These are phyloP conservation scores for Gillenia trifoliata DNA, from an alignment of 306 rosid genomes.

Conservation along the genomic window DNA sequence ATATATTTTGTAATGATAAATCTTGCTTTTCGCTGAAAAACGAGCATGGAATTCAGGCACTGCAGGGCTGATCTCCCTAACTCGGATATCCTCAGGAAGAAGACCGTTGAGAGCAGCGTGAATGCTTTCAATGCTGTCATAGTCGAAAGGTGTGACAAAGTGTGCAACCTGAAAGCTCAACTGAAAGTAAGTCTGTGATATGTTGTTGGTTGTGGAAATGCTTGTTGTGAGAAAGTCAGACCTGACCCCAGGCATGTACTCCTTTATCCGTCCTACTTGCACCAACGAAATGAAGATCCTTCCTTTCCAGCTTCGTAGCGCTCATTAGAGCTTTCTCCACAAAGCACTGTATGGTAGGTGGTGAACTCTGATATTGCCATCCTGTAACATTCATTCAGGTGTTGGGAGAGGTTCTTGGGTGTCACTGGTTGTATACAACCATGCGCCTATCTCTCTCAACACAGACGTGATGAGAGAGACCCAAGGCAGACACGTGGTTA, in stretches of 20 bases:
- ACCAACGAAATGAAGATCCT: constrained; percentile 74
- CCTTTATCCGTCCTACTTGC: constrained; percentile 90
- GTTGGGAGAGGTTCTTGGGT: background rate
- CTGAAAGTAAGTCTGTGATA: constrained; percentile 22
- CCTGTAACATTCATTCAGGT: constrained; percentile 39
- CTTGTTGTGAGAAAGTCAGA: constrained; percentile 30
- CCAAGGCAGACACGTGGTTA: background rate
- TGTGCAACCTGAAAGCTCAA: constrained; percentile 83
- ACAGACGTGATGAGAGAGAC: no score
- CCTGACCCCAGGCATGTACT: constrained; percentile 99
- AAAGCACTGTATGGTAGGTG: constrained; percentile 77
- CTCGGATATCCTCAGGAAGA: constrained; percentile 86
- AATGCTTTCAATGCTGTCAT: constrained; percentile 52
- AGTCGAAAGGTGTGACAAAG: constrained; percentile 77
- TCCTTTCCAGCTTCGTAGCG: constrained; percentile 72
- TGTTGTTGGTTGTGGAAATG: background rate
- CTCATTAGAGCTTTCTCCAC: constrained; percentile 62
- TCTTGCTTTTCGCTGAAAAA: constrained; percentile 76
- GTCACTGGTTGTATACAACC: background rate
- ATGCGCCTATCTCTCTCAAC: background rate
- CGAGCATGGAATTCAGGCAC: constrained; percentile 83
- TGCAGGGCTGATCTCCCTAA: constrained; percentile 80
- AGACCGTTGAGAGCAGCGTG: constrained; percentile 79
- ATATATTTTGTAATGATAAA: constrained; percentile 88
- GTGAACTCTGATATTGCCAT: constrained; percentile 92